These are phyloP conservation scores for Sporobolomyces phaffii DNA, from an alignment of 768 basidiomycete genomes.

Conservation along the genomic window DNA sequence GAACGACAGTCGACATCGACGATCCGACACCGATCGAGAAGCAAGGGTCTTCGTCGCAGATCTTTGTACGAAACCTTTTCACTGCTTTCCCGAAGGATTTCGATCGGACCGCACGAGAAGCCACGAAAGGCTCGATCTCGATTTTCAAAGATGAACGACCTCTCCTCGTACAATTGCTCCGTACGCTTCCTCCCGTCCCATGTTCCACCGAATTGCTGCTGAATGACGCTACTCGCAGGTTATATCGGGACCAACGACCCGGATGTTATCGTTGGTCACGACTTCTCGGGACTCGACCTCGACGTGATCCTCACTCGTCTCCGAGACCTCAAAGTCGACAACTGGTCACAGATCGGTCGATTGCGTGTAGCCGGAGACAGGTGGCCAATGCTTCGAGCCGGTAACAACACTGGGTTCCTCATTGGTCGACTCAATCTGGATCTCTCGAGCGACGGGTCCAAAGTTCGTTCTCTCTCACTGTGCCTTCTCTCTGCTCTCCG, in stretches of 20 bases:
- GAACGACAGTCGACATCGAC: slow-evolving; percentile 67
- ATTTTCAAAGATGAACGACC: slow-evolving; percentile 75
- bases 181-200: slow-evolving; percentile 54
- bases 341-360: slow-evolving; percentile 89
- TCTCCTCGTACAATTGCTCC: slow-evolving; percentile 72
- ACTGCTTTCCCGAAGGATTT: slow-evolving; percentile 76
- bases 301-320: slow-evolving; percentile 87
- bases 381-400: slow-evolving; percentile 74
- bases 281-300: slow-evolving; percentile 86
- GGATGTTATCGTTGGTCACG: slow-evolving; percentile 89
- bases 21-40: slow-evolving; percentile 85
- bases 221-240: neutral
- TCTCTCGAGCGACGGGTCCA: slow-evolving; percentile 86
- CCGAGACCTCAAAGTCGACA: slow-evolving; percentile 80
- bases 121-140: slow-evolving; percentile 51
- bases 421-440: slow-evolving; percentile 85
- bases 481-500: too few relatives aligned
- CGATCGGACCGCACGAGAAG: slow-evolving; percentile 58
- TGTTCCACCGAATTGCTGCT: too few relatives aligned
- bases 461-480: slow-evolving; percentile 64
- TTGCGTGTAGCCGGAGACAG: slow-evolving; percentile 63
- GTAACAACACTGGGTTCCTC: slow-evolving; percentile 73
- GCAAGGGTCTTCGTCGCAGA: slow-evolving; percentile 72
- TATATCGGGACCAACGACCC: slow-evolving; percentile 81
- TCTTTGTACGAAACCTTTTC: slow-evolving; percentile 79